Evolutionary conservation across 352 stramenopile species (phyloP).

Genomic region (Pythium utonaiense): DNA sequence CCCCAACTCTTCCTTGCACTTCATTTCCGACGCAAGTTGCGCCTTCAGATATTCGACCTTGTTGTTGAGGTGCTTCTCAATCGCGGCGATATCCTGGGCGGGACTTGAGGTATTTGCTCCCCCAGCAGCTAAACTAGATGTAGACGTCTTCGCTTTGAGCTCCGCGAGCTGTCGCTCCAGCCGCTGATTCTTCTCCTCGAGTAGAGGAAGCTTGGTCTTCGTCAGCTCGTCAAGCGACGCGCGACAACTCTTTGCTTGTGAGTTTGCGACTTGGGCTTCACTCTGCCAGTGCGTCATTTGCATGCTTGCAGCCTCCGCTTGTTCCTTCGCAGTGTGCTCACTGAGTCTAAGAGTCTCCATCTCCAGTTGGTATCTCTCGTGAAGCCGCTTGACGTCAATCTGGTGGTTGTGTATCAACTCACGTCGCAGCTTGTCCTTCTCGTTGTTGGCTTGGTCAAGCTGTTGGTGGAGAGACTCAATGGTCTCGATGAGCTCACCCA

Average conservation of each 20-base stretch:
- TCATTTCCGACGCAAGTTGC: slow-evolving; percentile 79
- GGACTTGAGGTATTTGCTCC: not conserved
- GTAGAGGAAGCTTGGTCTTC: slow-evolving; percentile 36
- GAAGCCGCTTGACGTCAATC: slow-evolving; percentile 51
- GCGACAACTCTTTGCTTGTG: slow-evolving; percentile 50
- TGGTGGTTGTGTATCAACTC: slow-evolving; percentile 41
- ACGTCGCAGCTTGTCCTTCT: slow-evolving; percentile 36
- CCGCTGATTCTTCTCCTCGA: slow-evolving; percentile 69
- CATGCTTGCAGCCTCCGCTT: slow-evolving; percentile 38
- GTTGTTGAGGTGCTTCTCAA: slow-evolving; percentile 74
- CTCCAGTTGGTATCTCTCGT: slow-evolving; percentile 64
- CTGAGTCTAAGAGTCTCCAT: slow-evolving; percentile 61
- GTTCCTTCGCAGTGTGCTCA: slow-evolving; percentile 58
- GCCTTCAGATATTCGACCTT: slow-evolving; percentile 85
- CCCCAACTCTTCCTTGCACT: slow-evolving; percentile 81
- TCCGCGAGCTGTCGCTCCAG: slow-evolving; percentile 52
- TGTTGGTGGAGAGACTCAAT: slow-evolving; percentile 65
- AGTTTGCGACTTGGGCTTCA: slow-evolving; percentile 44
- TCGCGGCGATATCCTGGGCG: slow-evolving; percentile 33
- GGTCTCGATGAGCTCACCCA: slow-evolving; percentile 61
- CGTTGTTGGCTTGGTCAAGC: slow-evolving; percentile 41
- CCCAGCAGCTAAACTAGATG: not conserved
- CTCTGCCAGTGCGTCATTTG: slow-evolving; percentile 51
- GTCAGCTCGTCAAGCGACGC: slow-evolving; percentile 48
- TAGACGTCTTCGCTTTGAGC: slow-evolving; percentile 23